Percentiles rank a stretch among this genome's conserved stretches.
These are phyloP conservation scores for Hexamita inflata DNA, from an alignment of 208 protist species.

Conservation along the genomic window DNA sequence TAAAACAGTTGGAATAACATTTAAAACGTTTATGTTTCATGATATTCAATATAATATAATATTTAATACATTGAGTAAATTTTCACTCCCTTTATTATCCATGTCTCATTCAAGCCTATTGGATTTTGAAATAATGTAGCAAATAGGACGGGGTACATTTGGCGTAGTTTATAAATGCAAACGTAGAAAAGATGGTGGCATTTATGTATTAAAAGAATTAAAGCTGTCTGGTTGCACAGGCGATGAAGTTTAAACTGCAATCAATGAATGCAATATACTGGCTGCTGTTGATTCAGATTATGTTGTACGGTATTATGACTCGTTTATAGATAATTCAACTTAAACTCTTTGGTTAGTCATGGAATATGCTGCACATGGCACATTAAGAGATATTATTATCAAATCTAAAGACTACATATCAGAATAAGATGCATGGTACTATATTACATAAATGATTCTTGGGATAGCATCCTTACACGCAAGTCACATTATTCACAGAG, in stretches of 20 bases:
- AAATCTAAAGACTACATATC: neutral
- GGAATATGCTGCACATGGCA: neutral
- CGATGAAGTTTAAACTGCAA: neutral
- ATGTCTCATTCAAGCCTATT: conserved; percentile 13
- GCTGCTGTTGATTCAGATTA: neutral
- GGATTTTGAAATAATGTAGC: conserved; percentile 8
- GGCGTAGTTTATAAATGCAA: conserved; percentile 1
- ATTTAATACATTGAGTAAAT: no score
- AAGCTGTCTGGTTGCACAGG: neutral
- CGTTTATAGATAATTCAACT: conserved; percentile 7
- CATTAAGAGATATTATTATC: conserved; percentile 8
- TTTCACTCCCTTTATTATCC: no score
- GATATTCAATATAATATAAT: no score
- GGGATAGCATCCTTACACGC: conserved; percentile 11
- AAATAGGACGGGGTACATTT: conserved; percentile 8
- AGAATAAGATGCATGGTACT: conserved; percentile 25
- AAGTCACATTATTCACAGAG: conserved; percentile 8
- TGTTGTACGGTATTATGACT: conserved; percentile 16
- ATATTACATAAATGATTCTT: conserved; percentile 19
- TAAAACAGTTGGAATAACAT: no score
- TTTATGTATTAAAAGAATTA: conserved; percentile 22
- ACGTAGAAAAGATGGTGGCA: neutral
- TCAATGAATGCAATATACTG: conserved; percentile 23
- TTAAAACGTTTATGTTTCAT: no score
- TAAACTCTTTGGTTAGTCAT: conserved; percentile 22